Evolutionary conservation across 495 filamentous ascomycete genomes (phyloP), one percentile per base, ranked within the genome.

Genomic region (Penicillium roqueforti): DNA sequence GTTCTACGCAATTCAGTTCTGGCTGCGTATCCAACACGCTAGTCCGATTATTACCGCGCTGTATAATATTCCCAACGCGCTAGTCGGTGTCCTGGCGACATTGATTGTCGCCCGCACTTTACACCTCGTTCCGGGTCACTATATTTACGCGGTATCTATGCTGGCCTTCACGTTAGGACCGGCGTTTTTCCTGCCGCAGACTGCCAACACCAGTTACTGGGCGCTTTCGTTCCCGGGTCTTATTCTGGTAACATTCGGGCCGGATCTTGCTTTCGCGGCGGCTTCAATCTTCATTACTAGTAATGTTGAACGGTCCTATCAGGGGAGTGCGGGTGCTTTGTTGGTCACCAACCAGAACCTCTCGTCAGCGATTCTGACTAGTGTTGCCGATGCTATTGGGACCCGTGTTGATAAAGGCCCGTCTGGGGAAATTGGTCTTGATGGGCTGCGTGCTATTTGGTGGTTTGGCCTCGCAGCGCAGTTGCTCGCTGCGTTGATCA

Each of bases 1-100:
- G 40, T 77, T 77, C 49, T 79, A 73, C 41, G 74, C 72, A 11
- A 67, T 79, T 11, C 74, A 76, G 25, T 79, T 77, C 56, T 77
- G 72, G 67, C 60, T 76, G 9, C 63, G 68, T 5, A 71, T 75
- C 16, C 74, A 77, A 31, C 62, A 68, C 5, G 66, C 63, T 0
- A 60, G 53, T 0, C 69, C 75, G 0, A 60, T 79, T 18, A 70
- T 62, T 0, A 63, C 70, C 2, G 74, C 71, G 0, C 54, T 76
- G 0, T 79, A 77, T 45, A 60, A 72, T 10, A 61, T 76, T 19
- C 74, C 76, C 2, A 76, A 76, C 22, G 70, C 60, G 10, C 51
- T 79, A 8, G 63, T 70, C 0, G 76, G 76, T 5, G 62, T 74
- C 1, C 23, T 77, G 3, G 76, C 75, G 0, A 74, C 74, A 0